These are phyloP conservation scores for Grigorovia transvaalensis DNA, from an alignment of 805 yeast species.

Conservation along the genomic window DNA sequence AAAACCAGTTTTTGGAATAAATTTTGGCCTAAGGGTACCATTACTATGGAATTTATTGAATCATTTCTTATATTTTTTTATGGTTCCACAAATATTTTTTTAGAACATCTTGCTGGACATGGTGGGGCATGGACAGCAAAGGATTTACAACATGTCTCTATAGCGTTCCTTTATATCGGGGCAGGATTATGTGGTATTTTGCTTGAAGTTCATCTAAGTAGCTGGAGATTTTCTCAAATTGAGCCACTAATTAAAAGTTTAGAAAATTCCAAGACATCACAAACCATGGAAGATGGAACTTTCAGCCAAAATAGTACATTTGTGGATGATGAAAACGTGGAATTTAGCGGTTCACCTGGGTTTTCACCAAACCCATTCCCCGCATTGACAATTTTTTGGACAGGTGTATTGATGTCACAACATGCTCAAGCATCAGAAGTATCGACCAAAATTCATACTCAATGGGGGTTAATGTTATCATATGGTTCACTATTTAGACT, in stretches of 20 bases:
- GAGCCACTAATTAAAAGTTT: conserved; percentile 8
- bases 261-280: background rate
- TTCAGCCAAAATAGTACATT: background rate
- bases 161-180: conserved; percentile 86
- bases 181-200: conserved; percentile 86
- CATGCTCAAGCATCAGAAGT: conserved; percentile 76
- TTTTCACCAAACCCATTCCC: conserved; percentile 93
- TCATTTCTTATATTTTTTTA: conserved; percentile 71
- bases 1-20: conserved; percentile 9
- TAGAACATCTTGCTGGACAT: conserved; percentile 74
- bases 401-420: conserved; percentile 90
- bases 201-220: conserved; percentile 54
- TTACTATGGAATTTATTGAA: conserved; percentile 83
- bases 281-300: conserved; percentile 7
- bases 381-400: conserved; percentile 86
- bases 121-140: conserved; percentile 85
- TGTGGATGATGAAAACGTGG: conserved; percentile 12
- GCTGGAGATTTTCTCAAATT: conserved; percentile 47
- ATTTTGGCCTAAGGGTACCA: conserved; percentile 34
- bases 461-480: conserved; percentile 87
- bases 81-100: conserved; percentile 79
- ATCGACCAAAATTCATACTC: conserved; percentile 73
- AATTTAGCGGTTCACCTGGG: conserved; percentile 46
- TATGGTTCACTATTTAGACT: conserved; percentile 72
- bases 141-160: conserved; percentile 81